Percentiles rank a stretch among this genome's conserved stretches.
These are phyloP conservation scores for Calycina herbarum DNA, from an alignment of 2,329 filamentous ascomycete genomes.

Conservation along the genomic window DNA sequence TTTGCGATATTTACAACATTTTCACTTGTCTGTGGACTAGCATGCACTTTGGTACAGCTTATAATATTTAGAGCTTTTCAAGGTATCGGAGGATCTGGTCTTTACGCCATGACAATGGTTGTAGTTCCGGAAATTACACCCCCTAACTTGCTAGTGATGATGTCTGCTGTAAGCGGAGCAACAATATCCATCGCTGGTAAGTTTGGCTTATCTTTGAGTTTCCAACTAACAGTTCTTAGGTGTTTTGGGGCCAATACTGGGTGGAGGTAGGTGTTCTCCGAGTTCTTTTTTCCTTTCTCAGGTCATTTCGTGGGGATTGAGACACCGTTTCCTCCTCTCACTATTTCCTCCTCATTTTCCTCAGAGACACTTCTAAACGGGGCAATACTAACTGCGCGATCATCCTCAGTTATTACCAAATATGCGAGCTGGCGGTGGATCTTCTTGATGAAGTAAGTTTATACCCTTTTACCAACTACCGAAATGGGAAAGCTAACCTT, in stretches of 20 bases:
- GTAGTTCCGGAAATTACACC: conserved; percentile 8
- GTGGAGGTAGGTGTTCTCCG: conserved; percentile 3
- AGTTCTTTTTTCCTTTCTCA: too few species aligned
- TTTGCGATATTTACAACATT: conserved; percentile 8
- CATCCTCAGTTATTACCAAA: conserved; percentile 11
- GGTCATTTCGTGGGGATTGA: too few species aligned
- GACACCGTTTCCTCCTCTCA: too few species aligned
- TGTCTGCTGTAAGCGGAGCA: neutral
- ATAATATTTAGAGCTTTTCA: conserved; percentile 9
- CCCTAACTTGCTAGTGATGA: neutral
- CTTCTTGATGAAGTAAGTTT: conserved; percentile 54
- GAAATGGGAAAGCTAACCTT: neutral
- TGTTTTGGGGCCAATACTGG: conserved; percentile 26
- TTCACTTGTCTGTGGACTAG: conserved; percentile 9
- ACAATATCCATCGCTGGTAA: conserved; percentile 27
- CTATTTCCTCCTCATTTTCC: too few species aligned
- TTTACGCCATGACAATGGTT: conserved; percentile 7
- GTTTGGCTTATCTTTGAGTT: neutral
- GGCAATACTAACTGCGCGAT: too few species aligned
- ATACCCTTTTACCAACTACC: neutral
- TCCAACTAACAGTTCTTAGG: conserved; percentile 12
- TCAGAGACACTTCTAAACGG: too few species aligned
- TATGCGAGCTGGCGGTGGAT: conserved; percentile 37
- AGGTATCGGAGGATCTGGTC: conserved; percentile 12
- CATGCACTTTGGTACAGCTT: conserved; percentile 7